Percentiles rank a stretch among this genome's conserved stretches.
These are phyloP conservation scores for Litsea cubeba DNA, from an alignment of 164 flowering plant species.

Conservation along the genomic window DNA sequence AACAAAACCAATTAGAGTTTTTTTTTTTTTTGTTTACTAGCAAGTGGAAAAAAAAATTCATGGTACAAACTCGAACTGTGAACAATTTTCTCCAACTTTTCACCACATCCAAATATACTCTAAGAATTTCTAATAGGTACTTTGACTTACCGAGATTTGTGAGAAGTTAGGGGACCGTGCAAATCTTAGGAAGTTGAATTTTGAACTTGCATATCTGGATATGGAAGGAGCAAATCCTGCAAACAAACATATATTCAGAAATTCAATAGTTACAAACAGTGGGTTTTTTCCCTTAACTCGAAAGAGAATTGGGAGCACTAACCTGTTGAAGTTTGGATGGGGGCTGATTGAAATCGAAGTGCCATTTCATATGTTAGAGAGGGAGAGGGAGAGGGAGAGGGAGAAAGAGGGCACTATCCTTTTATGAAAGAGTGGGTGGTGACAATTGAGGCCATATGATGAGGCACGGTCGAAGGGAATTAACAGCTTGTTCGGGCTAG, in stretches of 20 bases:
- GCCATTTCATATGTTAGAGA: neutral
- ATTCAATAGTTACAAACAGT: neutral
- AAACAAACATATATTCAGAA: neutral
- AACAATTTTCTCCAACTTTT: neutral
- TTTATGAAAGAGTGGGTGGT: no score
- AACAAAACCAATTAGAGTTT: neutral
- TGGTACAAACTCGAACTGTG: neutral
- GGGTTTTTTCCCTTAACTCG: neutral
- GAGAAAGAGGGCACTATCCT: neutral
- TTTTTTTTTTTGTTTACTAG: no score
- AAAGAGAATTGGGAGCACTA: neutral
- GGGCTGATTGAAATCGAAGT: neutral
- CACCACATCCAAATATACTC: neutral
- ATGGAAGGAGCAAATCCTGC: constrained; percentile 12
- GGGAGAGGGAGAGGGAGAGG: constrained; percentile 2
- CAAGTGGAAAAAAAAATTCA: neutral
- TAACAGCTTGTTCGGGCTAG: neutral
- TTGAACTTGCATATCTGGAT: constrained; percentile 9
- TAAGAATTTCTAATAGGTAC: neutral
- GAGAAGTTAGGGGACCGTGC: neutral
- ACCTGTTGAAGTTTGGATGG: neutral
- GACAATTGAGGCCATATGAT: no score
- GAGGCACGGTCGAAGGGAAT: no score
- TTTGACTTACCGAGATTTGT: constrained; percentile 13
- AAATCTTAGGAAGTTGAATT: constrained; percentile 1